Conservation (phyloP, 2,329 filamentous ascomycete species). For the Trichoderma aggressivum region DNA sequence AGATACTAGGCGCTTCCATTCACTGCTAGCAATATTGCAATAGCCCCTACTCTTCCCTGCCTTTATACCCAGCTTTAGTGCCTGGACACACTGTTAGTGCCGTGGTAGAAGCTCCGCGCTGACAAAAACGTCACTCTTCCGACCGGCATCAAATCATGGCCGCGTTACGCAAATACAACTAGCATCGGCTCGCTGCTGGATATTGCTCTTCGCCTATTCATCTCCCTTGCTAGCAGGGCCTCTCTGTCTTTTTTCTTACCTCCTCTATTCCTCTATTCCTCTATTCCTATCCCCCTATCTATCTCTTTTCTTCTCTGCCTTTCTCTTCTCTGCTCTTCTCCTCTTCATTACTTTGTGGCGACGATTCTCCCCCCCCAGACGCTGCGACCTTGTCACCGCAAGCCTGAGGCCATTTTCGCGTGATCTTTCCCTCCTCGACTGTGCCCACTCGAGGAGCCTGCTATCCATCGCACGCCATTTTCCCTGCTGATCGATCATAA, state of each 20-base stretch:
- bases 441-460: not conserved
- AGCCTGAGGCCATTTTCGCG: not conserved
- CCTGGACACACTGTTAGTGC: not conserved
- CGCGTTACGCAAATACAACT: not conserved
- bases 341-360: not conserved
- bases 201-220: constrained; percentile 7
- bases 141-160: not conserved
- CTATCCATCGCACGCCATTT: constrained; percentile 1
- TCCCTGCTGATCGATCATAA: not conserved
- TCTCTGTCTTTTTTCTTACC: not conserved
- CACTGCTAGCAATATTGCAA: not conserved
- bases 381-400: not conserved
- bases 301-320: not conserved
- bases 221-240: not conserved
- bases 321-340: not conserved
- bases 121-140: not conserved
- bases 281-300: not conserved
- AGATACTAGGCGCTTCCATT: not conserved
- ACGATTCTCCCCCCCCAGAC: not conserved
- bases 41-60: too few relatives aligned
- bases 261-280: not conserved
- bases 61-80: not conserved
- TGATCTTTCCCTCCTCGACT: not conserved
- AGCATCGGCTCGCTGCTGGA: not conserved
- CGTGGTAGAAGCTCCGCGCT: not conserved